Evolutionary conservation across 345 rosid species (phyloP).

Genomic region (Ceriops zippeliana): DNA sequence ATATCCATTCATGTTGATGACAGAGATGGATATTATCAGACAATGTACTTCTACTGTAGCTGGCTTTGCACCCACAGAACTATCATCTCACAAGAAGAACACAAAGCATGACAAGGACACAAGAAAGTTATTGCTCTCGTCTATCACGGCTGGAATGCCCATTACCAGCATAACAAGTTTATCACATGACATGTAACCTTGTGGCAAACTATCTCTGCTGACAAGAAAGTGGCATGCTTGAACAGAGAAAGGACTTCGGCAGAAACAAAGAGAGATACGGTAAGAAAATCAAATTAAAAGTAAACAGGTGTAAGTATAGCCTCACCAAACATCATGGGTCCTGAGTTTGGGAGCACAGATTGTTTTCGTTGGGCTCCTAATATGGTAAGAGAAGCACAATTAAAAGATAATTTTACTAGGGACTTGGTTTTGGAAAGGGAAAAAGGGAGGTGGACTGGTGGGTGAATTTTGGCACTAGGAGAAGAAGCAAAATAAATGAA

Average conservation of each 20-base stretch:
- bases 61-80: slow-evolving; percentile 29
- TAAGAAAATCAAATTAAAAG: background rate
- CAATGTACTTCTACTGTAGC: slow-evolving; percentile 11
- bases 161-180: background rate
- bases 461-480: background rate
- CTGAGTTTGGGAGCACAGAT: too few species aligned
- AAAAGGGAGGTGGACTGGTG: background rate
- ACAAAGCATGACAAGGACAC: slow-evolving; percentile 14
- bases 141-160: slow-evolving; percentile 22
- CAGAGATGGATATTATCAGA: background rate
- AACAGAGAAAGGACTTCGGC: background rate
- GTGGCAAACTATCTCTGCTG: background rate
- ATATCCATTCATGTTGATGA: background rate
- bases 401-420: background rate
- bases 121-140: slow-evolving; percentile 16
- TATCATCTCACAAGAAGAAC: slow-evolving; percentile 31
- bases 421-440: background rate
- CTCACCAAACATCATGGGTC: too few species aligned
- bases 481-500: background rate
- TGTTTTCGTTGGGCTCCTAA: slow-evolving; percentile 7
- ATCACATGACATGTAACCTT: background rate
- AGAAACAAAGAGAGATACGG: background rate
- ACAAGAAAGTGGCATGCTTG: too few species aligned
- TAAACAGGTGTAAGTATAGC: background rate
- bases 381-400: background rate